These are phyloP conservation scores for Cladosporium sp. DNA, from an alignment of 2,329 filamentous ascomycete species.

Conservation along the genomic window DNA sequence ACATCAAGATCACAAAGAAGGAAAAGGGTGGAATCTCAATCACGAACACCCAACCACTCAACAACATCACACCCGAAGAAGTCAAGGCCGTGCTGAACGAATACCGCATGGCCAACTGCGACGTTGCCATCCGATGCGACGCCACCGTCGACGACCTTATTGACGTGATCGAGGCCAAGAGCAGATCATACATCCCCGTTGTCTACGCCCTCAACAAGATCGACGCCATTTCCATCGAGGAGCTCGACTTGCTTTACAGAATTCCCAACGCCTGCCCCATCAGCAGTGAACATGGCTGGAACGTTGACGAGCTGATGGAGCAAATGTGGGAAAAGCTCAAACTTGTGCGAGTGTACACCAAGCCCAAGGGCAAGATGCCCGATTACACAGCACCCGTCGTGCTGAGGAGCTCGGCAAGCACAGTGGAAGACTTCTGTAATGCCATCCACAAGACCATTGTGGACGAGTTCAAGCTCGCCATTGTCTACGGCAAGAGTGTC, in stretches of 20 bases:
- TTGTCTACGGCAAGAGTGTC: constrained; percentile 96
- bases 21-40: constrained; percentile 97
- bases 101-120: constrained; percentile 92
- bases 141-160: constrained; percentile 97
- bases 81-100: constrained; percentile 98
- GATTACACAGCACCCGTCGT: constrained; percentile 93
- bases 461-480: constrained; percentile 90
- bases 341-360: constrained; percentile 90
- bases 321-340: constrained; percentile 98
- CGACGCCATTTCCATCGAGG: constrained; percentile 94
- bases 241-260: constrained; percentile 90
- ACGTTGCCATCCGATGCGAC: constrained; percentile 96
- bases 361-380: constrained; percentile 90
- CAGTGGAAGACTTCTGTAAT: constrained; percentile 97
- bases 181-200: constrained; percentile 95
- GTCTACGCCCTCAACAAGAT: constrained; percentile 99
- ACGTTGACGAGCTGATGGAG: constrained; percentile 93
- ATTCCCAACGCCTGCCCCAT: constrained; percentile 97
- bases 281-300: constrained; percentile 93
- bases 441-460: constrained; percentile 93
- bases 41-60: constrained; percentile 87
- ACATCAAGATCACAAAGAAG: constrained; percentile 99
- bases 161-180: constrained; percentile 90
- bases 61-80: constrained; percentile 91
- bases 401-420: constrained; percentile 74